Evolutionary conservation across 768 basidiomycete species (phyloP).

Genomic region (Gelatoporia subvermispora): DNA sequence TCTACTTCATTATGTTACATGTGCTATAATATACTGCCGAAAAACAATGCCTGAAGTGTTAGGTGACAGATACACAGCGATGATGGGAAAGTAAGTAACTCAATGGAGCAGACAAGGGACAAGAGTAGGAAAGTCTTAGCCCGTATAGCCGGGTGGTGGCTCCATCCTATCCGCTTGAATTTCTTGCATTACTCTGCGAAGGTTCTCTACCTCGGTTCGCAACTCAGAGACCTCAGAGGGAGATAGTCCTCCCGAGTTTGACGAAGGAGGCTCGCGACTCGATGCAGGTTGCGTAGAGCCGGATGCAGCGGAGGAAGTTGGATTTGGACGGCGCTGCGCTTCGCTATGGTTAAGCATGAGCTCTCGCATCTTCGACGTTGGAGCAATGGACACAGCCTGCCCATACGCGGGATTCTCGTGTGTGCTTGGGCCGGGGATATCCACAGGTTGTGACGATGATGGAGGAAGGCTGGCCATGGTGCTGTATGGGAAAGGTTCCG

Average conservation of each 20-base stretch:
- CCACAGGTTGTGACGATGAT: background rate
- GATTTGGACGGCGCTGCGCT: background rate
- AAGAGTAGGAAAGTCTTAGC: no score
- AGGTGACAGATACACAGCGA: no score
- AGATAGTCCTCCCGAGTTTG: slow-evolving; percentile 2
- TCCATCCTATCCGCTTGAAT: slow-evolving; percentile 18
- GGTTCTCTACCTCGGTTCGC: slow-evolving; percentile 25
- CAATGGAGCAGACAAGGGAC: no score
- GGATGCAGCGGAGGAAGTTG: background rate
- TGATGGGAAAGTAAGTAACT: no score
- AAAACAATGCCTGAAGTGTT: no score
- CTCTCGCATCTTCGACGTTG: background rate
- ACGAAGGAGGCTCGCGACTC: slow-evolving; percentile 1
- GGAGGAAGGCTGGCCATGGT: background rate
- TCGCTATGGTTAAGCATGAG: background rate
- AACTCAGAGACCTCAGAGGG: slow-evolving; percentile 18
- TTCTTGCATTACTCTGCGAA: slow-evolving; percentile 22
- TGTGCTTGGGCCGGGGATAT: background rate
- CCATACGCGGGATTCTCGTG: background rate
- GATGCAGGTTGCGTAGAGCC: background rate
- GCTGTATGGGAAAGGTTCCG: slow-evolving; percentile 1
- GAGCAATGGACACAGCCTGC: background rate
- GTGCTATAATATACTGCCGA: no score
- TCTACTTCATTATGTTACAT: no score
- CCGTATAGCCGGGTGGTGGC: slow-evolving; percentile 21